Percentiles rank a stretch among this genome's conserved stretches.
phyloP scores from a whole-genome alignment of 345 rosid genomes.

The Luvunga scandens region DNA sequence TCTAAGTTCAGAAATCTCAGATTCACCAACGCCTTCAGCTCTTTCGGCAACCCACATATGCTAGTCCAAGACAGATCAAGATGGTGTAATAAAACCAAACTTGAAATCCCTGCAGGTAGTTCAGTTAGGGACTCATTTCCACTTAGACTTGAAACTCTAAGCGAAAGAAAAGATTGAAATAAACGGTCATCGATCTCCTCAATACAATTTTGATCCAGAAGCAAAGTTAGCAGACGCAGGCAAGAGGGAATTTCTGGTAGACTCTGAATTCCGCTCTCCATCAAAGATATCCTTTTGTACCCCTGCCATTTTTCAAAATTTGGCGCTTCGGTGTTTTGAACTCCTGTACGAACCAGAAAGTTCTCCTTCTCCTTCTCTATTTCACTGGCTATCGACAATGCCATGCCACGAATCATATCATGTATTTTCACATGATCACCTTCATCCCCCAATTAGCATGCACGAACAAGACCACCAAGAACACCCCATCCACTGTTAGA shows the following conservation, averaged over 20 bases:
- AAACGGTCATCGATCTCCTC: neutral
- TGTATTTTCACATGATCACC: too few species aligned
- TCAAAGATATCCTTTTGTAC: conserved; percentile 8
- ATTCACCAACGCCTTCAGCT: neutral
- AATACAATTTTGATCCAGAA: neutral
- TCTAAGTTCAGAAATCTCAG: conserved; percentile 23
- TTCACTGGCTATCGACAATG: neutral
- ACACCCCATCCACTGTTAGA: too few species aligned
- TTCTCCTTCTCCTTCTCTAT: neutral
- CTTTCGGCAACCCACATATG: neutral
- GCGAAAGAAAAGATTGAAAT: conserved; percentile 15
- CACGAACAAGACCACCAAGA: too few species aligned
- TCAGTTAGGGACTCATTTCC: fast-evolving
- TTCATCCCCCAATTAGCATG: too few species aligned
- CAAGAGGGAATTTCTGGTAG: conserved; percentile 4
- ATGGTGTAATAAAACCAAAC: neutral
- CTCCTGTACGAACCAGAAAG: conserved; percentile 8
- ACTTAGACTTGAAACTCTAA: conserved; percentile 15
- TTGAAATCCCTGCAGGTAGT: conserved; percentile 18
- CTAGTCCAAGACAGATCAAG: neutral
- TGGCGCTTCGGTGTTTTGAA: neutral
- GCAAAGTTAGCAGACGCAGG: conserved; percentile 17
- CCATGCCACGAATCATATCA: too few species aligned
- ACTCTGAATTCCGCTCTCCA: neutral
- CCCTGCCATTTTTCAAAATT: conserved; percentile 17